A percentile compares a stretch with the other conserved stretches of the same genome.
Evolutionary conservation across 2,329 filamentous ascomycete genomes (phyloP).

Genomic region (Onygena corvina): DNA sequence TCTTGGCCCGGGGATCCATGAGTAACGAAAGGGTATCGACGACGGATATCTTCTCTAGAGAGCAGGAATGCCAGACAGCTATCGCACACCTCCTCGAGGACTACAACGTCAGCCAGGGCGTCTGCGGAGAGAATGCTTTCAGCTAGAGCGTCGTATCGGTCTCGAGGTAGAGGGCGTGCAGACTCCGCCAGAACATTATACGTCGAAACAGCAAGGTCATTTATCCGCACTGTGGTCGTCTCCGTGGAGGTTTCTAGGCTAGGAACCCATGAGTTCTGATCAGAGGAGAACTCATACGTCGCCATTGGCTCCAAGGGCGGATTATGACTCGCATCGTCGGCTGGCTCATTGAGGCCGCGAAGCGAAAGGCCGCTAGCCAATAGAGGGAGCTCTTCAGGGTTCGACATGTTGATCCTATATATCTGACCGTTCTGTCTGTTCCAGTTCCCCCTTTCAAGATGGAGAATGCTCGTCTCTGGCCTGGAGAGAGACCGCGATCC

Average conservation of each 20-base stretch:
- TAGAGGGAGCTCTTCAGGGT: not conserved
- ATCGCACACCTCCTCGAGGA: constrained; percentile 54
- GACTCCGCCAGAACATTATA: constrained; percentile 37
- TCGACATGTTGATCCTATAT: constrained; percentile 37
- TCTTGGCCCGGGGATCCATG: constrained; percentile 45
- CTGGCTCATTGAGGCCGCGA: not conserved
- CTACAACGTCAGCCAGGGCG: constrained; percentile 29
- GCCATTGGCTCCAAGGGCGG: constrained; percentile 4
- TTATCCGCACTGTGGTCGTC: constrained; percentile 4
- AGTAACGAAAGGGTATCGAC: constrained; percentile 45
- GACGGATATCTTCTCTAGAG: constrained; percentile 33
- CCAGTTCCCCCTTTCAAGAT: constrained; percentile 33
- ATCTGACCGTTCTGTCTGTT: constrained; percentile 42
- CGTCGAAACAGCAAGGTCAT: constrained; percentile 27
- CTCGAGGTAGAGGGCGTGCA: constrained; percentile 25
- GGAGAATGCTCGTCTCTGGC: no score
- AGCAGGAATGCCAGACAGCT: constrained; percentile 49
- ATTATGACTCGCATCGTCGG: not conserved
- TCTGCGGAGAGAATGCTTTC: constrained; percentile 24
- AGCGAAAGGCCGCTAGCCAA: not conserved
- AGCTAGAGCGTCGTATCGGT: constrained; percentile 29
- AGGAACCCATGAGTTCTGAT: constrained; percentile 20
- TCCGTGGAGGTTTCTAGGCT: constrained; percentile 6
- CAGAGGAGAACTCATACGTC: constrained; percentile 24
- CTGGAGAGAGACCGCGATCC: no score